A percentile compares a stretch with the other conserved stretches of the same genome.
phyloP scores from a whole-genome alignment of 345 rosid species.

The Populus nigra region DNA sequence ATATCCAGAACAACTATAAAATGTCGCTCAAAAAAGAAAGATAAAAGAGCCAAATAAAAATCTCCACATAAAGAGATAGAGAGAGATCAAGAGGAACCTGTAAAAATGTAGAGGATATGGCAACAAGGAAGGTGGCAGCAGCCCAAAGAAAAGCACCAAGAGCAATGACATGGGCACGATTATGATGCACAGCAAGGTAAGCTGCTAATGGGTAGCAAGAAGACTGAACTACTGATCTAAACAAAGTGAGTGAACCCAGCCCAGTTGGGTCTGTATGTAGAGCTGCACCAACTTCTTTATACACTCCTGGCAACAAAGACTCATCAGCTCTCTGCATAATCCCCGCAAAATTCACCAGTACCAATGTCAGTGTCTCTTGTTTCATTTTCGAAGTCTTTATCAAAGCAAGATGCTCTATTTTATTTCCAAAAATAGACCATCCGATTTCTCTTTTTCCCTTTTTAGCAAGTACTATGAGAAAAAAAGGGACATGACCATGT shows the following conservation, averaged over 20 bases:
- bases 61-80: neutral
- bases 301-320: constrained; percentile 81
- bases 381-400: constrained; percentile 35
- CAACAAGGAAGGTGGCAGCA: constrained; percentile 63
- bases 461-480: neutral
- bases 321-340: constrained; percentile 95
- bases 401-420: neutral
- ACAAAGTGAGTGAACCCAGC: constrained; percentile 67
- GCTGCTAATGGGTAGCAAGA: constrained; percentile 67
- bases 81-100: constrained; percentile 37
- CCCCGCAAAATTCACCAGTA: constrained; percentile 79
- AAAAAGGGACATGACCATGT: too few relatives aligned
- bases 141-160: constrained; percentile 74
- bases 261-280: constrained; percentile 81
- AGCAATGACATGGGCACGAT: constrained; percentile 68
- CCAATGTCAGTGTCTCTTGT: constrained; percentile 57
- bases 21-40: neutral
- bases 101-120: constrained; percentile 52
- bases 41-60: neutral
- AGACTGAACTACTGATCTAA: constrained; percentile 64
- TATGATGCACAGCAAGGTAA: constrained; percentile 49
- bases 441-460: neutral
- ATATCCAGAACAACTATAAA: neutral
- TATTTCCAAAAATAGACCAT: neutral
- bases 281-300: constrained; percentile 86